phyloP scores from a whole-genome alignment of 139 green algal genomes.

The Picochlorum sp. region DNA sequence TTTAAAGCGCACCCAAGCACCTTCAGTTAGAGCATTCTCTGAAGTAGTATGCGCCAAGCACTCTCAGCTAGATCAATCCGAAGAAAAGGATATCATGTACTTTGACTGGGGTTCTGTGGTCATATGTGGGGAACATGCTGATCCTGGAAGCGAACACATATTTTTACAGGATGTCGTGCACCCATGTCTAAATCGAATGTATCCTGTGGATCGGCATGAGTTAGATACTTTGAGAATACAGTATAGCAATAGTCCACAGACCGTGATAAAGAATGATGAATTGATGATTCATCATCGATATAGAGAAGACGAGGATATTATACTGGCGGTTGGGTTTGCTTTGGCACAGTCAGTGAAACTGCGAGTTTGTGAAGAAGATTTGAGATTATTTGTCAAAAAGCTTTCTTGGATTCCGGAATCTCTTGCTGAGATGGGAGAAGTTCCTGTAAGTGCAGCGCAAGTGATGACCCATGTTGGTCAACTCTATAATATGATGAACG shows the following conservation, averaged over 20 bases:
- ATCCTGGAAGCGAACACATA: slow-evolving; percentile 6
- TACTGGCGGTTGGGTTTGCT: slow-evolving; percentile 37
- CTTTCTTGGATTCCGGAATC: slow-evolving; percentile 35
- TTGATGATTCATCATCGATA: slow-evolving; percentile 17
- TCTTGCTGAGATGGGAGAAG: slow-evolving; percentile 24
- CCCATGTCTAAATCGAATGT: background rate
- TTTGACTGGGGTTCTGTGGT: slow-evolving; percentile 19
- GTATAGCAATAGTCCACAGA: background rate
- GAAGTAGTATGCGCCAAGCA: slow-evolving; percentile 8
- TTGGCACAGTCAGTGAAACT: slow-evolving; percentile 60
- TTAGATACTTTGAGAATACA: background rate
- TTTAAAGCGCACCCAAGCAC: slow-evolving; percentile 1
- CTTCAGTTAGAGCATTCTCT: slow-evolving; percentile 13
- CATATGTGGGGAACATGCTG: slow-evolving; percentile 5
- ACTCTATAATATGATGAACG: slow-evolving; percentile 51
- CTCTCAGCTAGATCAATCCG: background rate
- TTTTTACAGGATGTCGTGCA: slow-evolving; percentile 10
- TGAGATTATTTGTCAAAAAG: slow-evolving; percentile 47
- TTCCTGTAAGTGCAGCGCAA: slow-evolving; percentile 5
- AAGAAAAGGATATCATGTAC: slow-evolving; percentile 9
- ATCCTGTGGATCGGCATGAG: background rate
- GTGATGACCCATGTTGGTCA: slow-evolving; percentile 43
- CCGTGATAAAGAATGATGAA: slow-evolving; percentile 17
- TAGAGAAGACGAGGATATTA: slow-evolving; percentile 34
- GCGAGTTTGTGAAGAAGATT: slow-evolving; percentile 56